Percentiles rank a stretch among this genome's conserved stretches.
phyloP scores from a whole-genome alignment of 208 protist species.

The Leishmania mexicana region DNA sequence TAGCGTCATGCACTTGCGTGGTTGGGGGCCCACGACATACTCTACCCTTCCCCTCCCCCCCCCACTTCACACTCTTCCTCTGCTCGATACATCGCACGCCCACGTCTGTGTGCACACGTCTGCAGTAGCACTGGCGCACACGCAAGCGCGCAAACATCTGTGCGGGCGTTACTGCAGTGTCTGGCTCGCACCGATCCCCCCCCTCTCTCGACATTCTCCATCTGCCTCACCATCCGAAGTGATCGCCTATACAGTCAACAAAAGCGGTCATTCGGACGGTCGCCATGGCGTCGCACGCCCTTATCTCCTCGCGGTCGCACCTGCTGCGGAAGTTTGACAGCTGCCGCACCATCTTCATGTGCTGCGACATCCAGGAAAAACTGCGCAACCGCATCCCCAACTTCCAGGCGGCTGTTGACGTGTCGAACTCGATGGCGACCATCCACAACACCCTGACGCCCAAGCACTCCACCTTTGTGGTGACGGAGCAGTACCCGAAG shows the following conservation, averaged over 20 bases:
- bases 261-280: background rate
- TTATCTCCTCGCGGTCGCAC: slow-evolving; percentile 19
- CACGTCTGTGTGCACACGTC: background rate
- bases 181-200: background rate
- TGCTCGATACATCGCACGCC: background rate
- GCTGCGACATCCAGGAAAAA: slow-evolving; percentile 71
- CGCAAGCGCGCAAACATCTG: background rate
- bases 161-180: background rate
- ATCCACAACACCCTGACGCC: slow-evolving; percentile 41
- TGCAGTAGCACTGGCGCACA: background rate
- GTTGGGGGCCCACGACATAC: too few species aligned
- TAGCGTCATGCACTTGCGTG: background rate
- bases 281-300: background rate
- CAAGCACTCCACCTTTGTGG: slow-evolving; percentile 55
- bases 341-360: slow-evolving; percentile 54
- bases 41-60: background rate
- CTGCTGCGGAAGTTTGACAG: slow-evolving; percentile 29
- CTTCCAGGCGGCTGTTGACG: slow-evolving; percentile 58
- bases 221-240: background rate
- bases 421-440: slow-evolving; percentile 63
- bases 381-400: slow-evolving; percentile 45
- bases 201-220: background rate
- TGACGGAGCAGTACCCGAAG: slow-evolving; percentile 80
- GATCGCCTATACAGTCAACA: background rate
- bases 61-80: background rate